Evolutionary conservation across 371 early-diverging fungal species (phyloP).

Genomic region (Zopfochytrium polystomum): DNA sequence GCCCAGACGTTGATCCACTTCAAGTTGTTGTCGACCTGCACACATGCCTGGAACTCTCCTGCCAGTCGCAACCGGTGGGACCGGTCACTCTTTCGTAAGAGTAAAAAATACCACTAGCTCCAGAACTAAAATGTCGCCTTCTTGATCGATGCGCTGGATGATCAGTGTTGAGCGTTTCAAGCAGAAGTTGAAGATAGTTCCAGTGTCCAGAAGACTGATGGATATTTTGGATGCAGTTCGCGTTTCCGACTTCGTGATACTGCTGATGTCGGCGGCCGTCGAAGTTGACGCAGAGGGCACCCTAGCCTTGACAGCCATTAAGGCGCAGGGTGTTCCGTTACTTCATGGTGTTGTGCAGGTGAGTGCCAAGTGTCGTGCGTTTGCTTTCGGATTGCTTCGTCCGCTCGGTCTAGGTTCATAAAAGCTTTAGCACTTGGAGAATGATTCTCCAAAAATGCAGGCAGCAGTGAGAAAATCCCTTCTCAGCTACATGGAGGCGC

Average conservation of each 20-base stretch:
- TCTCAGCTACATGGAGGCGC: slow-evolving; percentile 74
- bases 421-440: slow-evolving; percentile 57
- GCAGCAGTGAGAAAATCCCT: slow-evolving; percentile 77
- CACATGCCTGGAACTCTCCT: slow-evolving; percentile 47
- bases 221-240: slow-evolving; percentile 85
- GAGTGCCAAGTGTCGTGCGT: neutral
- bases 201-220: slow-evolving; percentile 51
- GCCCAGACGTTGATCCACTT: slow-evolving; percentile 64
- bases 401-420: neutral
- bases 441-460: slow-evolving; percentile 63
- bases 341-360: slow-evolving; percentile 48
- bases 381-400: neutral
- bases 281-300: slow-evolving; percentile 93
- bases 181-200: slow-evolving; percentile 78
- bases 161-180: slow-evolving; percentile 64
- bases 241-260: slow-evolving; percentile 85
- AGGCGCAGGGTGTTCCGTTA: slow-evolving; percentile 81
- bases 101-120: neutral
- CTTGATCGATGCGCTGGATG: no score
- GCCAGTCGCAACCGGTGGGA: neutral
- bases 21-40: slow-evolving; percentile 57
- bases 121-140: neutral
- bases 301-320: slow-evolving; percentile 71
- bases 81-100: slow-evolving; percentile 27
- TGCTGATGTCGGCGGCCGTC: slow-evolving; percentile 79